phyloP scores from a whole-genome alignment of 1,139 yeast species.

The Kluyveromyces marxianus region DNA sequence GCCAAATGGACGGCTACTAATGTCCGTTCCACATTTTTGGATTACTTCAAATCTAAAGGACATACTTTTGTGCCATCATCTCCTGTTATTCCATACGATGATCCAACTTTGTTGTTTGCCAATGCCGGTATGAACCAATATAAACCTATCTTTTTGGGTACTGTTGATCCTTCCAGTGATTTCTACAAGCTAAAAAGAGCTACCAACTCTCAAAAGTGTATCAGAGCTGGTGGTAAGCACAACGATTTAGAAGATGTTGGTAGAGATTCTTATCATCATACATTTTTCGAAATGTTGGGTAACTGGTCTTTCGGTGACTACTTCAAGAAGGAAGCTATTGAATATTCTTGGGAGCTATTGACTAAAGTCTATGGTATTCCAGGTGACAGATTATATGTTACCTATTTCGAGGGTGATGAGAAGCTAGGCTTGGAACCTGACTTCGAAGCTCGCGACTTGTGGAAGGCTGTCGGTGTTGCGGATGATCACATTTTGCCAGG shows the following conservation, averaged over 20 bases:
- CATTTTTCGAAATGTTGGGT: constrained; percentile 98
- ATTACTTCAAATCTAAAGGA: constrained; percentile 58
- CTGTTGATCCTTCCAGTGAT: constrained; percentile 90
- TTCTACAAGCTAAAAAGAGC: constrained; percentile 82
- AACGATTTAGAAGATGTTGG: constrained; percentile 98
- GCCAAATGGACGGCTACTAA: constrained; percentile 57
- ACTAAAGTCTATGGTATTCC: constrained; percentile 77
- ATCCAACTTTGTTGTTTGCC: constrained; percentile 90
- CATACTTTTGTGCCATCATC: constrained; percentile 89
- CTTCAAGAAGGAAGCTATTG: constrained; percentile 88
- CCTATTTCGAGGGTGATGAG: constrained; percentile 91
- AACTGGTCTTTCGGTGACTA: constrained; percentile 99
- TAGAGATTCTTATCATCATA: constrained; percentile 93
- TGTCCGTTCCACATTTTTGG: constrained; percentile 83
- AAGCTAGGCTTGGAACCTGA: constrained; percentile 84
- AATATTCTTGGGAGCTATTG: constrained; percentile 83
- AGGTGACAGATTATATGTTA: constrained; percentile 76
- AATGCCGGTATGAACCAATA: constrained; percentile 99
- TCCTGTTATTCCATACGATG: constrained; percentile 95
- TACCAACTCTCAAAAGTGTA: constrained; percentile 93
- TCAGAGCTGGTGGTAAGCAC: constrained; percentile 99
- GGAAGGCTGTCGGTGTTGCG: constrained; percentile 82
- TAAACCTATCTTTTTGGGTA: constrained; percentile 93
- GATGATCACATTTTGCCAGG: constrained; percentile 95
- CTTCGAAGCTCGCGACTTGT: constrained; percentile 80